Percentiles rank a stretch among this genome's conserved stretches.
Evolutionary conservation across 352 stramenopile species (phyloP).

Genomic region (Peronospora destructor): DNA sequence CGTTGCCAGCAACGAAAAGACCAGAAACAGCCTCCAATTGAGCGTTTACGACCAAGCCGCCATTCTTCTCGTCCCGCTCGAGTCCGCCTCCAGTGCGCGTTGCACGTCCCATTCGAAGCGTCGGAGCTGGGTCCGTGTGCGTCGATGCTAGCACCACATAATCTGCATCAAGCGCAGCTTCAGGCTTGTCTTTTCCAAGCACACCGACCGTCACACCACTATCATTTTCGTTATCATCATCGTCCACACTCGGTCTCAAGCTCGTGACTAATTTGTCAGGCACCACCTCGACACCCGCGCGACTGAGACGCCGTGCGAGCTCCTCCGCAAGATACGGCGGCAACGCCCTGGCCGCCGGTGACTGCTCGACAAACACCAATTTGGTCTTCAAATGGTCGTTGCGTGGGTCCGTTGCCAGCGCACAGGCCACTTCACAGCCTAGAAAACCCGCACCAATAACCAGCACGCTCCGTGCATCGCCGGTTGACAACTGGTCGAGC

Average conservation of each 20-base stretch:
- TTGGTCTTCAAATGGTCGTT: slow-evolving; percentile 43
- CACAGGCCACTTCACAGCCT: slow-evolving; percentile 81
- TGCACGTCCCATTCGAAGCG: slow-evolving; percentile 53
- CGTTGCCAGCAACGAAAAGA: slow-evolving; percentile 86
- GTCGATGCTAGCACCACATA: slow-evolving; percentile 90
- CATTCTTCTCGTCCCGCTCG: slow-evolving; percentile 82
- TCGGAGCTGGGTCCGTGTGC: slow-evolving; percentile 71
- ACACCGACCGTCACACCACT: slow-evolving; percentile 45
- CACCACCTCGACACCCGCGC: slow-evolving; percentile 61
- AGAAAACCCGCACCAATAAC: slow-evolving; percentile 88
- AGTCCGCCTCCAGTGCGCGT: slow-evolving; percentile 44
- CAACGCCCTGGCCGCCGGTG: slow-evolving; percentile 56
- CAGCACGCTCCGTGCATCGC: slow-evolving; percentile 52
- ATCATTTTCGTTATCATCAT: slow-evolving; percentile 35
- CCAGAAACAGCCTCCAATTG: slow-evolving; percentile 85
- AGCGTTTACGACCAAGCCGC: slow-evolving; percentile 87
- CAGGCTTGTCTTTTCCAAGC: slow-evolving; percentile 53
- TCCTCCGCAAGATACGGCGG: slow-evolving; percentile 80
- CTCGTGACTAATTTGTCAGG: slow-evolving; percentile 72
- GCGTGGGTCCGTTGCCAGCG: slow-evolving; percentile 54
- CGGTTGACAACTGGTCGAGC: slow-evolving; percentile 49
- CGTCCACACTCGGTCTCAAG: slow-evolving; percentile 45
- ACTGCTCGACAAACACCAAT: slow-evolving; percentile 50
- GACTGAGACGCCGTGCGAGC: slow-evolving; percentile 44
- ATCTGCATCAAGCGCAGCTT: slow-evolving; percentile 66